Conservation (phyloP, 495 filamentous ascomycete species). For the Parathielavia hyrcaniae region DNA sequence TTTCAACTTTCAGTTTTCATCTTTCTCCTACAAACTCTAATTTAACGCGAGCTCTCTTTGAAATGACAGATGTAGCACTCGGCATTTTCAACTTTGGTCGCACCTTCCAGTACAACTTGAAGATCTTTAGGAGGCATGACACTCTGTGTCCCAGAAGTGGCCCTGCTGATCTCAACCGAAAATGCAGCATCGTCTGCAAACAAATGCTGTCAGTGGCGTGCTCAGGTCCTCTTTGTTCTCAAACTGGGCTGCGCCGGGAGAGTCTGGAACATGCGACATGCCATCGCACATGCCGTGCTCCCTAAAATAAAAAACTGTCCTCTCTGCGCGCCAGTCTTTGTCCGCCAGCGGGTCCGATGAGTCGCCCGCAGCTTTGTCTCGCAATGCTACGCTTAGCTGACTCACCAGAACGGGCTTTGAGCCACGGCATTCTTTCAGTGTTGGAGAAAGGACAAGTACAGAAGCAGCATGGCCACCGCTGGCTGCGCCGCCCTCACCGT, state of each 20-base stretch:
- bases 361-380: slow-evolving; percentile 28
- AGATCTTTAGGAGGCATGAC: too few relatives aligned
- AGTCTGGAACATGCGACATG: slow-evolving; percentile 12
- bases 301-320: background rate
- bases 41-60: background rate
- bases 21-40: background rate
- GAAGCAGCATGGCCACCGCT: slow-evolving; percentile 15
- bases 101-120: background rate
- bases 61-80: background rate
- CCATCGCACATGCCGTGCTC: slow-evolving; percentile 1
- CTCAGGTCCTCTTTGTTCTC: slow-evolving; percentile 17
- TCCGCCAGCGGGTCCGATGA: slow-evolving; percentile 9
- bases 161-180: background rate
- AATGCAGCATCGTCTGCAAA: slow-evolving; percentile 4
- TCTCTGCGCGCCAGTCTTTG: slow-evolving; percentile 22
- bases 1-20: background rate
- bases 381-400: slow-evolving; percentile 26
- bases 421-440: slow-evolving; percentile 14
- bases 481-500: slow-evolving; percentile 1
- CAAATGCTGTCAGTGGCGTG: slow-evolving; percentile 18
- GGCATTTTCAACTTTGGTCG: background rate
- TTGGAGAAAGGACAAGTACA: slow-evolving; percentile 23
- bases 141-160: background rate
- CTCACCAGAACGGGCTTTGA: slow-evolving; percentile 28
- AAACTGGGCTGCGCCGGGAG: background rate